Evolutionary conservation across 768 basidiomycete species (phyloP).

Genomic region (Phylloporus rhodoxanthus): DNA sequence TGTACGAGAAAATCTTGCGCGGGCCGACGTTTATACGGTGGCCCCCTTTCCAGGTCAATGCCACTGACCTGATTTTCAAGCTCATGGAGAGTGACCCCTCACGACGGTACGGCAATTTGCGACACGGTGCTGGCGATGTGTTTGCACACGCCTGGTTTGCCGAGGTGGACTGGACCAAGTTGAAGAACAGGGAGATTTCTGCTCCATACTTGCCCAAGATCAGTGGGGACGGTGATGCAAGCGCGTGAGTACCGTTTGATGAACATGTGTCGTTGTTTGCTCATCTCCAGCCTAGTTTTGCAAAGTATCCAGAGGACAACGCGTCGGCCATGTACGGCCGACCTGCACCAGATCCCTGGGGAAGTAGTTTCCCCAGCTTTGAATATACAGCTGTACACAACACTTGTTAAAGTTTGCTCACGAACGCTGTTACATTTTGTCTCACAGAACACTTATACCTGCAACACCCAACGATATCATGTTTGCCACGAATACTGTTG

Average conservation of each 20-base stretch:
- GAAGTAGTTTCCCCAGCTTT: conserved; percentile 70
- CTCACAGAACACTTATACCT: conserved; percentile 13
- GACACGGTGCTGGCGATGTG: conserved; percentile 84
- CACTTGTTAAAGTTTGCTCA: conserved; percentile 5
- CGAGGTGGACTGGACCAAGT: conserved; percentile 86
- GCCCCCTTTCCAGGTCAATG: conserved; percentile 69
- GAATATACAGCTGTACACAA: conserved; percentile 52
- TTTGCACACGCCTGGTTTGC: conserved; percentile 91
- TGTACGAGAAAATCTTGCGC: conserved; percentile 87
- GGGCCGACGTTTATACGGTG: conserved; percentile 74
- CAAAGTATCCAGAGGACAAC: conserved; percentile 73
- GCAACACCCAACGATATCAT: conserved; percentile 3
- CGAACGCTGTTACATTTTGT: conserved; percentile 6
- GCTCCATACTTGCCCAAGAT: conserved; percentile 95
- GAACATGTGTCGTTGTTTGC: background rate
- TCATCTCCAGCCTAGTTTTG: conserved; percentile 46
- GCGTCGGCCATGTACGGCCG: conserved; percentile 55
- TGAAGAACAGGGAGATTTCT: conserved; percentile 79
- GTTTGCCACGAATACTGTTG: conserved; percentile 5
- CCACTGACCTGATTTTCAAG: conserved; percentile 84
- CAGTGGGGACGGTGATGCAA: conserved; percentile 88
- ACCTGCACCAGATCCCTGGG: conserved; percentile 53
- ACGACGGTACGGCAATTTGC: conserved; percentile 84
- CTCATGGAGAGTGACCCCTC: conserved; percentile 87
- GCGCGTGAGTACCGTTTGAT: conserved; percentile 56